Evolutionary conservation across 441 rosid species (phyloP), one percentile per base, ranked within the genome.

Genomic region (Pelargonium australe): DNA sequence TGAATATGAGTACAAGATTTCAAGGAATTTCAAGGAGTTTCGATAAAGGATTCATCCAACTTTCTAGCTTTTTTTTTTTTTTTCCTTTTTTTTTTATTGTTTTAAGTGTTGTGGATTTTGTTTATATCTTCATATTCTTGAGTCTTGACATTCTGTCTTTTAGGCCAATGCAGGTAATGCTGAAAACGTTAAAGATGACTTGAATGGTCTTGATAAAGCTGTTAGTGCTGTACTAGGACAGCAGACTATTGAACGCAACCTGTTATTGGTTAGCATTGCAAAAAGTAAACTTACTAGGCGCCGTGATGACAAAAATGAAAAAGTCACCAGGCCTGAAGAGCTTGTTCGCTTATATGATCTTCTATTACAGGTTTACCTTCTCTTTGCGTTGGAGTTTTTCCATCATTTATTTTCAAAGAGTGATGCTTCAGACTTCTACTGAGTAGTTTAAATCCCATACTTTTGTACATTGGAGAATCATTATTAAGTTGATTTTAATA

Each of bases 151-250:
- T 76, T n/a, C 49, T 31, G 44, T 68, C 67, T 76, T 83, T 65
- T 83, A 95, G 99, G 90, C 68, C 72, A 85, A 85, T 87, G 97
- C 98, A 60, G 98, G 99, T 68, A 89, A 81, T 87, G 87, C 97
- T 68, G 99, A 91, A 74, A 82, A 85, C 67, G 92, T 90, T 70
- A 95, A 92, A 80, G 98, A 95, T 77, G 96, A 95, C 66, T 80
- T 95, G 73, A 85, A 86, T 78, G 98, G 98, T 72, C 92, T 95
- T 77, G 97, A 95, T 80, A 92, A 95, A 85, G 98, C 99, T 84
- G 96, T 92, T 71, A 83, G 89, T 79, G 83, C 90, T 75, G 85
- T 90, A 71, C 80, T 95, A 72, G 97, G 96, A 74, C 92, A 92
- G 79, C 84, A 87, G 47, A 95, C 99, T 75, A 92, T 92, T 74